These are phyloP conservation scores for Lipomyces lipofer DNA, from an alignment of 805 yeast genomes.

Conservation along the genomic window DNA sequence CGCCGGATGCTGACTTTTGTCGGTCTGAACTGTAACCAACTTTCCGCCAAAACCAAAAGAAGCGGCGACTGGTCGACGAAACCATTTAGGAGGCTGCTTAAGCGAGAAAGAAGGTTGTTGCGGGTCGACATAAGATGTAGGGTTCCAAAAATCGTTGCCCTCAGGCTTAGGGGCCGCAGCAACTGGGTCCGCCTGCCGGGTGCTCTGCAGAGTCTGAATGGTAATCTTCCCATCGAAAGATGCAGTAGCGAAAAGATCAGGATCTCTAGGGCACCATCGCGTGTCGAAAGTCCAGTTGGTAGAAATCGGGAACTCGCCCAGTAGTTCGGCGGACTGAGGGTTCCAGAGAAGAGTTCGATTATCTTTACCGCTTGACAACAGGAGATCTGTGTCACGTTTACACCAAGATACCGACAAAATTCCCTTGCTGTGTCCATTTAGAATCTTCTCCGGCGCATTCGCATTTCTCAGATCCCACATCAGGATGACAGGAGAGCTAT, in stretches of 20 bases:
- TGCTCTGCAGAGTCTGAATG: constrained; percentile 85
- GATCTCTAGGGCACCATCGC: constrained; percentile 80
- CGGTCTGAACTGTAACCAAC: constrained; percentile 45
- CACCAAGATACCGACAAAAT: constrained; percentile 94
- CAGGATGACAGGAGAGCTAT: constrained; percentile 72
- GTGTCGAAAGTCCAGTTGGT: constrained; percentile 94
- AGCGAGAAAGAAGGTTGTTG: constrained; percentile 64
- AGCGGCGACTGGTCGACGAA: constrained; percentile 69
- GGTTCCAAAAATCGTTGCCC: constrained; percentile 85
- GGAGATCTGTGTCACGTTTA: constrained; percentile 68
- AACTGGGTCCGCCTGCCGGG: constrained; percentile 42
- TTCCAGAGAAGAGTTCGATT: constrained; percentile 88
- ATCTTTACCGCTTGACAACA: constrained; percentile 91
- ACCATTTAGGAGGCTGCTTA: constrained; percentile 89
- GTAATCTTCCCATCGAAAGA: constrained; percentile 35
- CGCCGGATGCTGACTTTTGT: constrained; percentile 6
- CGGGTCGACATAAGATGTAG: constrained; percentile 42
- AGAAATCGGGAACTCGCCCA: constrained; percentile 87
- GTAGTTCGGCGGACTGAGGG: constrained; percentile 66
- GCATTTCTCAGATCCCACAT: constrained; percentile 96
- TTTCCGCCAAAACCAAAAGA: constrained; percentile 95
- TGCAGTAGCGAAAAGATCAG: constrained; percentile 86
- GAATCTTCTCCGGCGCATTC: constrained; percentile 76
- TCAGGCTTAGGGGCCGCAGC: constrained; percentile 39
- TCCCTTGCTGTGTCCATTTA: constrained; percentile 84